These are phyloP conservation scores for Davidsoniella eucalypti DNA, from an alignment of 2,329 filamentous ascomycete genomes.

Conservation along the genomic window DNA sequence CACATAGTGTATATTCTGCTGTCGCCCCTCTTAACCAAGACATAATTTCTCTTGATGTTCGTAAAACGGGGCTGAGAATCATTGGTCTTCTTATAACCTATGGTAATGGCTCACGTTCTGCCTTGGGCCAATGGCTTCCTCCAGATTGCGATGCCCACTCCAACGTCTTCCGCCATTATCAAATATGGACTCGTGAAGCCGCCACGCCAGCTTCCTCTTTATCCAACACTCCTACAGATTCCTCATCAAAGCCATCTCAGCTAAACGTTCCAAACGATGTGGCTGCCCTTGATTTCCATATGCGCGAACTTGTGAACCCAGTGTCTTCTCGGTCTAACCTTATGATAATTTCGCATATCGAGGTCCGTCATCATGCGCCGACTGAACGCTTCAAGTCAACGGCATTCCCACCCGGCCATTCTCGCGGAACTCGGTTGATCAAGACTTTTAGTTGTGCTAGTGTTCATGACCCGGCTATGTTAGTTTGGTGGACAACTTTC, in stretches of 20 bases:
- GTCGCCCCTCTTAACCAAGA: neutral
- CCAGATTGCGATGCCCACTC: conserved; percentile 2
- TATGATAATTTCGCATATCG: conserved; percentile 4
- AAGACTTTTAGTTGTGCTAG: conserved; percentile 3
- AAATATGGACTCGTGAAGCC: conserved; percentile 1
- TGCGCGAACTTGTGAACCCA: conserved; percentile 5
- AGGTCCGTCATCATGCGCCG: neutral
- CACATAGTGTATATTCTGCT: neutral
- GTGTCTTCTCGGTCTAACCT: conserved; percentile 5
- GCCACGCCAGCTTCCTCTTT: too few species aligned
- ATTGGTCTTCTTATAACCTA: conserved; percentile 7
- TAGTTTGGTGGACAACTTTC: conserved; percentile 12
- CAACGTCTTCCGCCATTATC: neutral
- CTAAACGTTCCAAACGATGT: neutral
- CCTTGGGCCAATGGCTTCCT: conserved; percentile 11
- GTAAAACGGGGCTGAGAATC: neutral
- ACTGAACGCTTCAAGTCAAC: neutral
- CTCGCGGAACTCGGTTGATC: conserved; percentile 1
- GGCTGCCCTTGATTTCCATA: conserved; percentile 4
- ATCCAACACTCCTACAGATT: neutral
- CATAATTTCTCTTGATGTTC: conserved; percentile 2
- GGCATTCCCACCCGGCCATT: conserved; percentile 2
- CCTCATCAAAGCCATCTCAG: neutral
- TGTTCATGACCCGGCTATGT: neutral
- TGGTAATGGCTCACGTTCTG: neutral